A percentile compares a stretch with the other conserved stretches of the same genome.
Evolutionary conservation across 441 rosid genomes (phyloP).

Genomic region (Populus trichocarpa): DNA sequence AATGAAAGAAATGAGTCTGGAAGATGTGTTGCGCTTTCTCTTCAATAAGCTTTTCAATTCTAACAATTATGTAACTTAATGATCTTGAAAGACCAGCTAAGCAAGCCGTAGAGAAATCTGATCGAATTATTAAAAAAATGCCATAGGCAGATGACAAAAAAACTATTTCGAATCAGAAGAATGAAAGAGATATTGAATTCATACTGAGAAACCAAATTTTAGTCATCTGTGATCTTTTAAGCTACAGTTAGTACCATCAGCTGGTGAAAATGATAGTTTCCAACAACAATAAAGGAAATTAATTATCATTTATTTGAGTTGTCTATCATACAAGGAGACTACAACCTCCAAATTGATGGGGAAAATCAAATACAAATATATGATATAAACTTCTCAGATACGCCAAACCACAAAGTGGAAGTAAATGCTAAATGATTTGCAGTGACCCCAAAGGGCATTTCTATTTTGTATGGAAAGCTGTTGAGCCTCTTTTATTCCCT

Average conservation of each 20-base stretch:
- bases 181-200: not conserved
- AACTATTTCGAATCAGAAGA: not conserved
- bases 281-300: not conserved
- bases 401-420: not conserved
- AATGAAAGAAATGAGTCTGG: conserved; percentile 13
- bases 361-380: not conserved
- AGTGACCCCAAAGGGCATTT: no score
- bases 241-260: not conserved
- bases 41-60: not conserved
- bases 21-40: not conserved
- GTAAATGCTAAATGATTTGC: not conserved
- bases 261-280: no score
- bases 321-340: not conserved
- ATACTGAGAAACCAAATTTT: not conserved
- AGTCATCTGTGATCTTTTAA: not conserved
- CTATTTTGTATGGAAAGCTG: not conserved
- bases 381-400: not conserved
- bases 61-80: not conserved
- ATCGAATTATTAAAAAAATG: not conserved
- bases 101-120: not conserved
- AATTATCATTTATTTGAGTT: no score
- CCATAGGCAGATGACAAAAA: not conserved
- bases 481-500: not conserved
- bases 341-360: not conserved
- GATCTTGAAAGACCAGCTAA: not conserved